These are phyloP conservation scores for Phytophthora quininea DNA, from an alignment of 352 stramenopile species.

Conservation along the genomic window DNA sequence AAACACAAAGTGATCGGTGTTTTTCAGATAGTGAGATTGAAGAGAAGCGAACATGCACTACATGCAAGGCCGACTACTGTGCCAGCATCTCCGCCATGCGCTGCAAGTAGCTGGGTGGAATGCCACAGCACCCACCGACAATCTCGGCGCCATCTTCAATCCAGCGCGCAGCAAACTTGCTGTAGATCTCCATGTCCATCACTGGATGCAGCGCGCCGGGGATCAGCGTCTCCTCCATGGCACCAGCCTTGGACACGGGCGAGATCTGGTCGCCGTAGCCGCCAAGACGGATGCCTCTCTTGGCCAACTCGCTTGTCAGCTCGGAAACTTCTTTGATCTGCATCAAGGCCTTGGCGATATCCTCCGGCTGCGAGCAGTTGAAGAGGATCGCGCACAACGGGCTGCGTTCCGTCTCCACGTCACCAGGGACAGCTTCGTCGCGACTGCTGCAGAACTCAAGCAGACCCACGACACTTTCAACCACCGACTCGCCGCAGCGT, in stretches of 20 bases:
- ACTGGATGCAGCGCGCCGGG: constrained; percentile 70
- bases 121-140: constrained; percentile 91
- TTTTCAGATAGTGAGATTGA: background rate
- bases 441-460: constrained; percentile 43
- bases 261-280: constrained; percentile 92
- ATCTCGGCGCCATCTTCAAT: constrained; percentile 72
- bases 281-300: constrained; percentile 58
- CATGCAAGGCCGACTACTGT: background rate
- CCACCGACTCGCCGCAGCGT: constrained; percentile 78
- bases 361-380: constrained; percentile 92
- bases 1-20: background rate
- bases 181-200: constrained; percentile 74
- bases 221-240: constrained; percentile 78
- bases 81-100: constrained; percentile 36
- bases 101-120: constrained; percentile 83
- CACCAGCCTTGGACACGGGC: constrained; percentile 53
- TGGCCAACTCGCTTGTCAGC: constrained; percentile 35
- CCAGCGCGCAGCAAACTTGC: constrained; percentile 80
- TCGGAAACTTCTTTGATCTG: constrained; percentile 43
- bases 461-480: constrained; percentile 53
- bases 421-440: constrained; percentile 20
- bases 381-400: constrained; percentile 85
- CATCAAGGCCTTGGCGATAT: constrained; percentile 85
- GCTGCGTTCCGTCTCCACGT: constrained; percentile 24
- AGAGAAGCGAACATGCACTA: background rate